Evolutionary conservation across 345 rosid species (phyloP), one percentile per base, ranked within the genome.

Genomic region (Atalantia buxifolia): DNA sequence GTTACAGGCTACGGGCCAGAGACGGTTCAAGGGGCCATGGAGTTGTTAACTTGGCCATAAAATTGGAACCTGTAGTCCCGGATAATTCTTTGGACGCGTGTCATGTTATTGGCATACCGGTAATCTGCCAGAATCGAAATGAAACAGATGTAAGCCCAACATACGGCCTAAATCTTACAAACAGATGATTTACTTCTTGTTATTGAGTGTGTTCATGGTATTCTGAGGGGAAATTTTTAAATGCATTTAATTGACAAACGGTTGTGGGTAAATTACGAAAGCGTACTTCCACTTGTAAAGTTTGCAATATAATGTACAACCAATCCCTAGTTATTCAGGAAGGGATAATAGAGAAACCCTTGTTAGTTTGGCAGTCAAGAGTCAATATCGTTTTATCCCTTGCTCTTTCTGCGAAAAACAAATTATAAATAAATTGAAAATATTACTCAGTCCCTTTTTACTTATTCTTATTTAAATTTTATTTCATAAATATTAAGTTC

Each of bases 11-110:
- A 16, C 63, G 86, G 63, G 84, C 56, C 21, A 81, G 76, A 67
- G 90, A 88, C 30, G 91, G 93, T 6, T 73, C 88, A 0, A 83
- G 90, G 71, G 81, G 83, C 7, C 82, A 81, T 0, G 91, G 91
- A 35, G 45, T 88, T 69, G 79, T 90, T 12, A 88, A 90, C 74
- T 72, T 90, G 13, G 81, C 83, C 0, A 75, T 90, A 38, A 88
- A 75, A 72, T 53, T 86, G 60, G 81, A 77, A 7, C 70, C 71
- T 5, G 38, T 60, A 6, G 74, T 7, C 1, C 71, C 81, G 72
- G 24, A 12, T 9, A 18, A 50, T 40, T 22, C 69, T 40, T 28
- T 24, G 33, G 76, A 66, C 13, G 59, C 62, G 57, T 73, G 83
- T 60, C 69, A 83, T 1, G 84, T 85, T 45, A 76, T 87, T 56